Percentiles rank a stretch among this genome's conserved stretches.
phyloP scores from a whole-genome alignment of 345 rosid species.

The Combretum micranthum region DNA sequence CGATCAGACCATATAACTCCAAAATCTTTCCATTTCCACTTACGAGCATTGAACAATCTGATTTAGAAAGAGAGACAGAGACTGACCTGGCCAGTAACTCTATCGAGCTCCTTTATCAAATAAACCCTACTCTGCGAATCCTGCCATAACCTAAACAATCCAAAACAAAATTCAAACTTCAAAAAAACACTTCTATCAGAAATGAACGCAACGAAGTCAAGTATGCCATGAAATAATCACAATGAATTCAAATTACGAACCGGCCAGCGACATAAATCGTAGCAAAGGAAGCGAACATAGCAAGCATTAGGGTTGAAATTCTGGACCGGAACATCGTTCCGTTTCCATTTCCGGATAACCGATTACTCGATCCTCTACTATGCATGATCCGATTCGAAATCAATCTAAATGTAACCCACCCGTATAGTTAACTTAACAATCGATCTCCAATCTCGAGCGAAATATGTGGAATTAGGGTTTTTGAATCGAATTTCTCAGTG shows the following conservation, averaged over 20 bases:
- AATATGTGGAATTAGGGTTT: too few relatives aligned
- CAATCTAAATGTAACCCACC: background rate
- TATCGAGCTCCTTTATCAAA: conserved; percentile 67
- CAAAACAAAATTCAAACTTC: conserved; percentile 1
- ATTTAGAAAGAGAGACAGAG: background rate
- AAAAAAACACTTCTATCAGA: background rate
- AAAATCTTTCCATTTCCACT: too few relatives aligned
- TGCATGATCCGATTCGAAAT: conserved; percentile 4
- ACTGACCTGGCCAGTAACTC: conserved; percentile 66
- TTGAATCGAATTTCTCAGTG: too few relatives aligned
- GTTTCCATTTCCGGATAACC: conserved; percentile 3
- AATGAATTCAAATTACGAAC: conserved; percentile 21
- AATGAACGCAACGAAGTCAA: background rate
- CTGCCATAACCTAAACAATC: conserved; percentile 63
- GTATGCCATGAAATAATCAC: background rate
- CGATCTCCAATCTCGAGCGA: too few relatives aligned
- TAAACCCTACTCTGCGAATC: conserved; percentile 75
- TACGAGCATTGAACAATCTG: too few relatives aligned
- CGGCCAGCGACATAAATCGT: conserved; percentile 76
- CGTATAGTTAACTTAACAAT: background rate
- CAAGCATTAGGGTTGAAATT: conserved; percentile 52
- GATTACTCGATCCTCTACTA: conserved; percentile 12
- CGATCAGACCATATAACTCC: too few relatives aligned
- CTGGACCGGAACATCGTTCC: conserved; percentile 33
- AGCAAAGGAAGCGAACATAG: conserved; percentile 65